These are phyloP conservation scores for Cryptococcus neoformans DNA, from an alignment of 1,284 basidiomycete species.

Conservation along the genomic window DNA sequence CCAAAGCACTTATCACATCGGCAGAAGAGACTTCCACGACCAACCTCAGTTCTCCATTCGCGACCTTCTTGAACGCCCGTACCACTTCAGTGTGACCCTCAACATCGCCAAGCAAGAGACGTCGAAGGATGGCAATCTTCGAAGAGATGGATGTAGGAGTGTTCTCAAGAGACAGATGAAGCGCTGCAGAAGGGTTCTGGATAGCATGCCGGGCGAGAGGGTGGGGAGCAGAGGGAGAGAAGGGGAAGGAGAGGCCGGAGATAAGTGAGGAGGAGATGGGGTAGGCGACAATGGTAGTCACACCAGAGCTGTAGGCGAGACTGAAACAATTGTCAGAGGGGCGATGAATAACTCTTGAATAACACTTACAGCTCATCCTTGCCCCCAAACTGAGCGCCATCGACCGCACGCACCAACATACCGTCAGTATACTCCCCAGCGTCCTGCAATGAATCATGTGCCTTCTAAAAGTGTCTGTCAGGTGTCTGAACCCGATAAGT, in stretches of 20 bases:
- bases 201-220: conserved; percentile 67
- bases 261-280: conserved; percentile 52
- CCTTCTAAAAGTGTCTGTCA: conserved; percentile 12
- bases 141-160: conserved; percentile 59
- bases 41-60: conserved; percentile 60
- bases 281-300: conserved; percentile 59
- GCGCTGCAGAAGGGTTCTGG: conserved; percentile 62
- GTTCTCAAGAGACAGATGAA: conserved; percentile 64
- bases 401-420: conserved; percentile 62
- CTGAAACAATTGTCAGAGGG: neutral
- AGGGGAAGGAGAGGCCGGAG: conserved; percentile 63
- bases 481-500: no score
- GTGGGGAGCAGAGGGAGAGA: conserved; percentile 58
- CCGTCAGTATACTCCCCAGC: conserved; percentile 61
- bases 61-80: conserved; percentile 59
- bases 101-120: conserved; percentile 58
- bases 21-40: conserved; percentile 68
- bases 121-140: conserved; percentile 66
- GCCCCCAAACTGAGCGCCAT: conserved; percentile 67
- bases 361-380: conserved; percentile 64
- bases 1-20: conserved; percentile 69
- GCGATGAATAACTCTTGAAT: no score
- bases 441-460: conserved; percentile 53
- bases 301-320: conserved; percentile 53
- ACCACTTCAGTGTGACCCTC: conserved; percentile 52